A percentile compares a stretch with the other conserved stretches of the same genome.
These are phyloP conservation scores for Trichoderma gracile DNA, from an alignment of 2,329 filamentous ascomycete species.

Conservation along the genomic window DNA sequence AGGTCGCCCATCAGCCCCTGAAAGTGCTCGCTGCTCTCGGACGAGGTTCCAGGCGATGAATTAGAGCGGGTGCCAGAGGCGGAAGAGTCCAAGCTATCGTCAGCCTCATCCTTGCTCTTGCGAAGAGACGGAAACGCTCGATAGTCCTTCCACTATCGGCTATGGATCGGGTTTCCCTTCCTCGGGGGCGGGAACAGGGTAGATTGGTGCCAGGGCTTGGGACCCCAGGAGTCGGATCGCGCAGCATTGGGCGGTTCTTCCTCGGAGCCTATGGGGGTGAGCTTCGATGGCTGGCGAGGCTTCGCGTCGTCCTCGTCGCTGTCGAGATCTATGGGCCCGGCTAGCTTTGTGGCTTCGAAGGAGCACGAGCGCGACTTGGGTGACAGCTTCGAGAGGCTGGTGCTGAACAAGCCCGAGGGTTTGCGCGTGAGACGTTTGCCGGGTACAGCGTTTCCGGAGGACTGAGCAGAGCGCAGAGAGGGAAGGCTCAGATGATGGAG, in stretches of 20 bases:
- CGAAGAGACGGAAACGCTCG: neutral
- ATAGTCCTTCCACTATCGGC: conserved; percentile 21
- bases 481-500: conserved; percentile 28
- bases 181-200: conserved; percentile 5
- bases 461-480: conserved; percentile 24
- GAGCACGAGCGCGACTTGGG: neutral
- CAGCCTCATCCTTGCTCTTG: neutral
- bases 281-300: conserved; percentile 9
- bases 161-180: neutral
- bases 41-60: neutral
- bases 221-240: conserved; percentile 26
- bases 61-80: conserved; percentile 16
- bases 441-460: neutral
- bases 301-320: conserved; percentile 17
- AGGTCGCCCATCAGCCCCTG: conserved; percentile 29
- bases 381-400: neutral
- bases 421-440: conserved; percentile 14
- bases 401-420: neutral
- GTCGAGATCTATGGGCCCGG: neutral
- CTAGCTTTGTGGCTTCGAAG: neutral
- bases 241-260: conserved; percentile 19
- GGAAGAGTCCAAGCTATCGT: neutral
- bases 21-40: conserved; percentile 26
- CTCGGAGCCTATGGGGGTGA: neutral
- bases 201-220: conserved; percentile 24